phyloP scores from a whole-genome alignment of 352 stramenopile genomes.

The Globisporangium abappressorium region DNA sequence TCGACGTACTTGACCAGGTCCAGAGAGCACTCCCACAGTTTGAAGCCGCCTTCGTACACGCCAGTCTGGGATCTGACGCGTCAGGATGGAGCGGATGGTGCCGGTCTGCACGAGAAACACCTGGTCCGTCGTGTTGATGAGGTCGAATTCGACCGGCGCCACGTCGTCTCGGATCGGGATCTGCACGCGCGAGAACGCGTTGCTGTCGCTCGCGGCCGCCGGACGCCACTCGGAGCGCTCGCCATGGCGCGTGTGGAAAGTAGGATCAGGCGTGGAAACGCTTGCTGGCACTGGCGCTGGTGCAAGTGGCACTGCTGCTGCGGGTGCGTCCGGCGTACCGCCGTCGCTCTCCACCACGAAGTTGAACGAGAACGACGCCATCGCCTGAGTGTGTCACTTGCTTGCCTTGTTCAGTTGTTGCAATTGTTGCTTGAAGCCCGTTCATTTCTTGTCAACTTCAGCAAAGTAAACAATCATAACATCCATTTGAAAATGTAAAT shows the following conservation, averaged over 20 bases:
- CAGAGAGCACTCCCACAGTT: constrained; percentile 81
- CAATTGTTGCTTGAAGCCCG: too few species aligned
- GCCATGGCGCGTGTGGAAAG: constrained; percentile 35
- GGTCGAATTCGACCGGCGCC: constrained; percentile 39
- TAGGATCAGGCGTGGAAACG: neutral
- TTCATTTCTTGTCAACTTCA: too few species aligned
- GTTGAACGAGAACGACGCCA: constrained; percentile 65
- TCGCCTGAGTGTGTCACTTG: neutral
- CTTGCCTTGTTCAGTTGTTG: too few species aligned
- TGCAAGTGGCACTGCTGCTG: neutral
- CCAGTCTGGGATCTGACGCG: constrained; percentile 63
- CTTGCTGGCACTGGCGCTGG: neutral
- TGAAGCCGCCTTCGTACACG: constrained; percentile 87
- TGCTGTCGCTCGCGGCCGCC: neutral
- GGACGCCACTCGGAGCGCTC: constrained; percentile 49
- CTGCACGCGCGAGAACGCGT: constrained; percentile 32
- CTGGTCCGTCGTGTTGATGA: constrained; percentile 57
- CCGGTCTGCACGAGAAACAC: constrained; percentile 53
- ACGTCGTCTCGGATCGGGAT: constrained; percentile 19
- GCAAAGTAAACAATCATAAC: too few species aligned
- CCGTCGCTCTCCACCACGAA: constrained; percentile 40
- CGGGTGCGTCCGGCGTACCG: neutral
- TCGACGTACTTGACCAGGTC: constrained; percentile 65
- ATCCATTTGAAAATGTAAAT: too few species aligned
- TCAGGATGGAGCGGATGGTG: constrained; percentile 62